phyloP scores from a whole-genome alignment of 2,329 filamentous ascomycete genomes.

The Neofusicoccum laricinum region DNA sequence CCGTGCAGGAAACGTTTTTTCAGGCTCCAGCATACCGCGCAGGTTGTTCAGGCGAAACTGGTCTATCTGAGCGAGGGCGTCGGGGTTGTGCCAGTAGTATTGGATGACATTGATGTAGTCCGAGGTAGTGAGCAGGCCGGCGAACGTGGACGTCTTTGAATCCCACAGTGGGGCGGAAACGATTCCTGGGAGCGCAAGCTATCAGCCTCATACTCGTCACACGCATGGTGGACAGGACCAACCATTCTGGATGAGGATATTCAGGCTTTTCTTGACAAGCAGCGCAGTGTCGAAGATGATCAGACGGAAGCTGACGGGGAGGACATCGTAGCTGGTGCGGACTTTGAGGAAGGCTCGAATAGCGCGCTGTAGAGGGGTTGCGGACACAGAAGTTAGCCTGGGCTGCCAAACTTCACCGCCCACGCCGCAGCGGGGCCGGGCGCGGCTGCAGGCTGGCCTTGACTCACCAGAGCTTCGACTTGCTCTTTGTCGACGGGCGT shows the following conservation, averaged over 20 bases:
- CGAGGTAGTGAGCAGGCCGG: slow-evolving; percentile 88
- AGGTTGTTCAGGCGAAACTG: slow-evolving; percentile 91
- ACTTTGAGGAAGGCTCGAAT: slow-evolving; percentile 96
- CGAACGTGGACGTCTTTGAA: slow-evolving; percentile 87
- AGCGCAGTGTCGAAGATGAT: slow-evolving; percentile 94
- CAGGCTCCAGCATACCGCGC: slow-evolving; percentile 60
- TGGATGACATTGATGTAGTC: slow-evolving; percentile 99
- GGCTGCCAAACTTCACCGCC: slow-evolving; percentile 1
- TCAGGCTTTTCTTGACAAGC: slow-evolving; percentile 94
- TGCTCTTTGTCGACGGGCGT: slow-evolving; percentile 72
- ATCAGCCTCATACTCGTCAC: slow-evolving; percentile 7
- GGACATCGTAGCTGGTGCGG: slow-evolving; percentile 94
- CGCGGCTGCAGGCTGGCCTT: not conserved
- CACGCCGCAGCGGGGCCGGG: not conserved
- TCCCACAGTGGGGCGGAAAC: slow-evolving; percentile 98
- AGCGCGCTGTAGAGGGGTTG: slow-evolving; percentile 58
- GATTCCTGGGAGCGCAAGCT: slow-evolving; percentile 63
- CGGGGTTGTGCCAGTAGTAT: slow-evolving; percentile 97
- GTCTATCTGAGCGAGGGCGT: slow-evolving; percentile 84
- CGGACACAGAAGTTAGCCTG: not conserved
- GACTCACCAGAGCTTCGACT: slow-evolving; percentile 71
- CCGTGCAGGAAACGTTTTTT: too few species aligned
- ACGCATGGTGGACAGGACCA: slow-evolving; percentile 20
- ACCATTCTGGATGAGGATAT: slow-evolving; percentile 96
- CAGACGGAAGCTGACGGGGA: slow-evolving; percentile 91